A percentile compares a stretch with the other conserved stretches of the same genome.
phyloP scores from a whole-genome alignment of 495 filamentous ascomycete genomes.

The Xylaria longipes region DNA sequence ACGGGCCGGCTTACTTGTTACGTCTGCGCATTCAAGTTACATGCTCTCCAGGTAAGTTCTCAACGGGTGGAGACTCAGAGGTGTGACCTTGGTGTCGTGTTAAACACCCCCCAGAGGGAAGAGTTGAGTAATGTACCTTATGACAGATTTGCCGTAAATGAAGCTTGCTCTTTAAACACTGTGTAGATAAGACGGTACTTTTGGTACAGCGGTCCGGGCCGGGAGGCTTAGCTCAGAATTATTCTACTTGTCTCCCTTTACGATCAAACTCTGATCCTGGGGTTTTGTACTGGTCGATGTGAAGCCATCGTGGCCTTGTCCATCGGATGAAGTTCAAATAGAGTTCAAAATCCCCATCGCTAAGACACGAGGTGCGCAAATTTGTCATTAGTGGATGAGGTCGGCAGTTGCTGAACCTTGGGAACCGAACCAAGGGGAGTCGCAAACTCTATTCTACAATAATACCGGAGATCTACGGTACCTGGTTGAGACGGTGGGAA shows the following conservation, averaged over 20 bases:
- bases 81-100: background rate
- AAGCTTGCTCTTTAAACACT: background rate
- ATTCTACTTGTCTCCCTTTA: constrained; percentile 2
- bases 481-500: constrained; percentile 17
- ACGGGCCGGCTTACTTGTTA: background rate
- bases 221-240: background rate
- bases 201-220: constrained; percentile 16
- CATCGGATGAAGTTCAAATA: constrained; percentile 24
- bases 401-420: constrained; percentile 25
- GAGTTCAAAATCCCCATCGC: constrained; percentile 1
- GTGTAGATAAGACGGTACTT: constrained; percentile 7
- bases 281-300: background rate
- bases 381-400: constrained; percentile 14
- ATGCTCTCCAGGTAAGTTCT: background rate
- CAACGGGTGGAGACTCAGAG: constrained; percentile 7
- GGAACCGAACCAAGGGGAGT: constrained; percentile 22
- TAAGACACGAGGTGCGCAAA: constrained; percentile 15
- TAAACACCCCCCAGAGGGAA: background rate
- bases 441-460: constrained; percentile 18
- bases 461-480: constrained; percentile 12
- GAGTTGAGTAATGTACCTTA: background rate
- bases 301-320: background rate
- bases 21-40: background rate
- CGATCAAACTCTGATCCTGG: background rate
- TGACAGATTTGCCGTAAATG: background rate